Percentiles rank a stretch among this genome's conserved stretches.
phyloP scores from a whole-genome alignment of 1,139 yeast genomes.

The Blastobotrys elegans region DNA sequence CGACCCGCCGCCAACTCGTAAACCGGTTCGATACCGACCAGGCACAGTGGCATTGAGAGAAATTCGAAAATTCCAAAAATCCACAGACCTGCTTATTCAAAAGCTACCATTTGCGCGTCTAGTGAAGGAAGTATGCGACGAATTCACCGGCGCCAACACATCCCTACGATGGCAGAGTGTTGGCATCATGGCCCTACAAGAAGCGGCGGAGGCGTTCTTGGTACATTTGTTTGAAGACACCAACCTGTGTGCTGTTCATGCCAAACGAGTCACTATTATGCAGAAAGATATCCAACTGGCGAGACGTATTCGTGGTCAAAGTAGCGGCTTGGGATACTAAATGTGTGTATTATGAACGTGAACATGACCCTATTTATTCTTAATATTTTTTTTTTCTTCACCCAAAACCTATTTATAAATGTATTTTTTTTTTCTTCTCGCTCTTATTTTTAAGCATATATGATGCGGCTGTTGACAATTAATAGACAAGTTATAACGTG shows the following conservation, averaged over 20 bases:
- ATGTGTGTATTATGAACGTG: neutral
- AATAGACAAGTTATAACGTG: neutral
- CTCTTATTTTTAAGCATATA: too few species aligned
- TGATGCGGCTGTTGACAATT: neutral
- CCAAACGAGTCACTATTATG: conserved; percentile 91
- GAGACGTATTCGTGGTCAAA: conserved; percentile 73
- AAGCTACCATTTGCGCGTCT: conserved; percentile 91
- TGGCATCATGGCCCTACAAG: conserved; percentile 85
- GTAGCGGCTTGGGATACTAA: conserved; percentile 17
- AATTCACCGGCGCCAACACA: conserved; percentile 47
- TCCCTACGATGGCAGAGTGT: conserved; percentile 80
- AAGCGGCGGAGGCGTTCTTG: conserved; percentile 85
- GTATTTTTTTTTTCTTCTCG: neutral
- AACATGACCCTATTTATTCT: neutral
- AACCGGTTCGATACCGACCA: conserved; percentile 56
- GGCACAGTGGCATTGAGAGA: conserved; percentile 76
- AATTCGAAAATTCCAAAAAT: conserved; percentile 70
- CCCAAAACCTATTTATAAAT: neutral
- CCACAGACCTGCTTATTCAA: conserved; percentile 70
- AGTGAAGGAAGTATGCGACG: conserved; percentile 73
- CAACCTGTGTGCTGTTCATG: conserved; percentile 85
- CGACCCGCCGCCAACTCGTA: conserved; percentile 17
- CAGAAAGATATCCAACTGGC: conserved; percentile 91
- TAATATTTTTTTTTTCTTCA: neutral
- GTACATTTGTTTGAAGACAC: conserved; percentile 87